These are phyloP conservation scores for Penicillium coprophilum DNA, from an alignment of 495 filamentous ascomycete species.

Conservation along the genomic window DNA sequence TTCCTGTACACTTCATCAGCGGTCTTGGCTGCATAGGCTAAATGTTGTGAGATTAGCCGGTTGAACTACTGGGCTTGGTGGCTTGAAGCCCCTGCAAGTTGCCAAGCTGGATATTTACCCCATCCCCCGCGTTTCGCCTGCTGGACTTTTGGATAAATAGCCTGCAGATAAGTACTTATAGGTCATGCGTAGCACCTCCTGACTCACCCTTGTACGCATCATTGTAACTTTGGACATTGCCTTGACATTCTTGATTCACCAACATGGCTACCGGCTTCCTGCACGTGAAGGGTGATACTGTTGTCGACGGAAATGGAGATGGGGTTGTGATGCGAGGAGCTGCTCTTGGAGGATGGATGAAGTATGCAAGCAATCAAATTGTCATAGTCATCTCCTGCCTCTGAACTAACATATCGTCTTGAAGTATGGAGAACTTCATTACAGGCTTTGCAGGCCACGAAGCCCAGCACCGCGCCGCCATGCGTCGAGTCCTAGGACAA, in stretches of 20 bases:
- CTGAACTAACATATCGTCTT: not conserved
- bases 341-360: conserved; percentile 50
- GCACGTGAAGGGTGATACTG: conserved; percentile 42
- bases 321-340: conserved; percentile 51
- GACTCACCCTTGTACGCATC: not conserved
- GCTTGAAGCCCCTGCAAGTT: conserved; percentile 2
- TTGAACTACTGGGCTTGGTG: not conserved
- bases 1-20: conserved; percentile 2
- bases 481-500: conserved; percentile 53
- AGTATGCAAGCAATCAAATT: conserved; percentile 24
- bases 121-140: conserved; percentile 7
- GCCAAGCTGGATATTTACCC: conserved; percentile 5
- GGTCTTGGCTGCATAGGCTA: conserved; percentile 7
- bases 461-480: conserved; percentile 53
- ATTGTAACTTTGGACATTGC: not conserved
- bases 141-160: conserved; percentile 4
- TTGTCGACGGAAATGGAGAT: conserved; percentile 49
- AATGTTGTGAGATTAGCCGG: conserved; percentile 12
- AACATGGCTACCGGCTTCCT: conserved; percentile 42
- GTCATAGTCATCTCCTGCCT: not conserved
- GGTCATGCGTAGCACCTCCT: not conserved
- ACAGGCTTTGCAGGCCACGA: conserved; percentile 65
- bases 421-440: conserved; percentile 67
- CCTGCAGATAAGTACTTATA: conserved; percentile 6
- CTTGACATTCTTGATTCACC: not conserved